Percentiles rank a stretch among this genome's conserved stretches.
Evolutionary conservation across 345 rosid species (phyloP).

Genomic region (Pugionium cornutum): DNA sequence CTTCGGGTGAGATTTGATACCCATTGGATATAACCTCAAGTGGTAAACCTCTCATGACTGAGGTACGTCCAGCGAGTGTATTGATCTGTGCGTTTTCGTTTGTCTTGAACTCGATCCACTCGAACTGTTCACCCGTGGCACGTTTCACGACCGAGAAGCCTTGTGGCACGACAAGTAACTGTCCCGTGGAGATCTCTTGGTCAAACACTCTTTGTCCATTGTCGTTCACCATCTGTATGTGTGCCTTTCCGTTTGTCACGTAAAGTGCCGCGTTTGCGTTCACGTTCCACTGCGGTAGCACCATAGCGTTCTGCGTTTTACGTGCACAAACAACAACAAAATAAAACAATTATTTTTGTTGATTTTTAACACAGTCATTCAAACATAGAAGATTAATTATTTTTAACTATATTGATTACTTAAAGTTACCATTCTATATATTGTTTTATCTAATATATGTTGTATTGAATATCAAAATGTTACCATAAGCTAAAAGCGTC

Average conservation of each 20-base stretch:
- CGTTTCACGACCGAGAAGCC: slow-evolving; percentile 54
- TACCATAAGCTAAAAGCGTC: no score
- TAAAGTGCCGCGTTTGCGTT: slow-evolving; percentile 65
- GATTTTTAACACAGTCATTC: background rate
- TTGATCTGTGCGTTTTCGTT: slow-evolving; percentile 24
- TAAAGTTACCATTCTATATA: no score
- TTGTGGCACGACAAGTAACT: slow-evolving; percentile 62
- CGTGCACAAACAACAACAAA: background rate
- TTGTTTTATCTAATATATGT: no score
- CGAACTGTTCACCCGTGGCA: slow-evolving; percentile 50
- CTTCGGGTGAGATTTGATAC: slow-evolving; percentile 28
- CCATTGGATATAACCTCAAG: slow-evolving; percentile 33
- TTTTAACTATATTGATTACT: no score
- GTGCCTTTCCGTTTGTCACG: slow-evolving; percentile 52
- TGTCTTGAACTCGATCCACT: slow-evolving; percentile 47
- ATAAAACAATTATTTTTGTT: background rate
- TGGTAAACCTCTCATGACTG: slow-evolving; percentile 36
- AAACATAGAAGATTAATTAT: background rate
- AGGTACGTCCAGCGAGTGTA: slow-evolving; percentile 39
- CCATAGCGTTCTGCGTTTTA: slow-evolving; percentile 35
- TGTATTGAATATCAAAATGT: no score
- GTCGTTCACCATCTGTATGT: slow-evolving; percentile 62
- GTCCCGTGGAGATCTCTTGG: slow-evolving; percentile 49
- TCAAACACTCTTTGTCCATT: slow-evolving; percentile 61
- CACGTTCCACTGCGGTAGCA: slow-evolving; percentile 59